Conservation (phyloP, 768 basidiomycete species). For the Suillus spraguei region DNA sequence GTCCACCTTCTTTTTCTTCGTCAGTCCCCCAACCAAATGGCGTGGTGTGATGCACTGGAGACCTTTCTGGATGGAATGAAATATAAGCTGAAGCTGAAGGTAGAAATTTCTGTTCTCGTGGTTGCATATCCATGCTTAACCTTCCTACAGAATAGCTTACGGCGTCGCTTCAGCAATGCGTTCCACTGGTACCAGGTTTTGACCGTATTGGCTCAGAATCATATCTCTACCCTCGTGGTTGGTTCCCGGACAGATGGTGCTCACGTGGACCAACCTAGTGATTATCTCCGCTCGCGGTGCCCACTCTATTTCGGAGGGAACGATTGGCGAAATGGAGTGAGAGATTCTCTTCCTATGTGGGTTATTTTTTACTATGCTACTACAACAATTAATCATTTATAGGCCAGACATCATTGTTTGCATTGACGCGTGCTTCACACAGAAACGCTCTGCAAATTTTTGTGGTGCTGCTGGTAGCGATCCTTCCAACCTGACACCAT, state of each 20-base stretch:
- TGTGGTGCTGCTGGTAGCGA: too few relatives aligned
- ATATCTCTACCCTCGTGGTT: conserved; percentile 14
- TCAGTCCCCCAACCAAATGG: conserved; percentile 30
- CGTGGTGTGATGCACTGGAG: conserved; percentile 31
- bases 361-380: conserved; percentile 1
- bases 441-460: conserved; percentile 22
- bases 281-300: conserved; percentile 25
- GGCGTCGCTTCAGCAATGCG: conserved; percentile 26
- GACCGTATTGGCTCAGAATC: conserved; percentile 13
- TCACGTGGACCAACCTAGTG: conserved; percentile 12
- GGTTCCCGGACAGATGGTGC: neutral
- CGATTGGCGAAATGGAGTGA: neutral
- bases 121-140: neutral
- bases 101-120: conserved; percentile 11
- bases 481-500: too few relatives aligned
- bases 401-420: conserved; percentile 33
- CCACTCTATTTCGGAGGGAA: conserved; percentile 30
- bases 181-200: conserved; percentile 31
- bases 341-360: neutral
- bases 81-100: conserved; percentile 24
- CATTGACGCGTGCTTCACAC: conserved; percentile 38
- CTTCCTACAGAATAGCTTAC: conserved; percentile 24
- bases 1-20: conserved; percentile 27
- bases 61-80: conserved; percentile 20
- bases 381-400: neutral